Evolutionary conservation across 306 rosid genomes (phyloP), one percentile per base, ranked within the genome.

Genomic region (Malus domestica): DNA sequence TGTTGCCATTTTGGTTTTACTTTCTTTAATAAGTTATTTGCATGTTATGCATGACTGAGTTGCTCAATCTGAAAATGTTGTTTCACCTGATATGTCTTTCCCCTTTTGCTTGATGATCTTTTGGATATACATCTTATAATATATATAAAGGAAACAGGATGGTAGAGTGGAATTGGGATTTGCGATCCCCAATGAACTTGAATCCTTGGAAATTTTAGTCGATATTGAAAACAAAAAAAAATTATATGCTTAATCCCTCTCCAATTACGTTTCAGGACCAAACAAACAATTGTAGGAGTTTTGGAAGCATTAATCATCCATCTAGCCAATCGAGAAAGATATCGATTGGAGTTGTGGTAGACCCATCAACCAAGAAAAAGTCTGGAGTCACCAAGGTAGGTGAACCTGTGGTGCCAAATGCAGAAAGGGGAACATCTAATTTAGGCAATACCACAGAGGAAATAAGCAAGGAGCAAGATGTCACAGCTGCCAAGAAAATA

Each of bases 261-360:
- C 32, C 33, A 76, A 73, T 51, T 18, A n/a, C 65, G 22, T 83
- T 85, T 72, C 90, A 95, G 99, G 93, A 78, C 69, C 88, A 35
- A 78, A 61, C 62, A 30, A 86, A 89, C 68, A 88, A 84, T 42
- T 70, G 86, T 79, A 80, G 90, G 83, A 90, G 93, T 84, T 85
- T 85, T 52, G 90, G 92, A 69, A 88, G 92, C 88, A 86, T 82
- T 66, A 78, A 81, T 73, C 80, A 74, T 74, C 92, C 86, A 6
- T 87, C 89, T 65, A 88, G 91, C 87, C 97, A 90, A 81, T 84
- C 93, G 45, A 88, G 99, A 86, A 95, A 95, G 88, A 88, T 95
- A 68, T 95, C 99, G 22, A 84, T 90, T 42, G 99, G 99, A 85
- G 75, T 95, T 78, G 67, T 92, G 89, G 93, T 65, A 32, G 95